A percentile compares a stretch with the other conserved stretches of the same genome.
phyloP scores from a whole-genome alignment of 176 grass and related monocot genomes.

The Oryza officinalis region DNA sequence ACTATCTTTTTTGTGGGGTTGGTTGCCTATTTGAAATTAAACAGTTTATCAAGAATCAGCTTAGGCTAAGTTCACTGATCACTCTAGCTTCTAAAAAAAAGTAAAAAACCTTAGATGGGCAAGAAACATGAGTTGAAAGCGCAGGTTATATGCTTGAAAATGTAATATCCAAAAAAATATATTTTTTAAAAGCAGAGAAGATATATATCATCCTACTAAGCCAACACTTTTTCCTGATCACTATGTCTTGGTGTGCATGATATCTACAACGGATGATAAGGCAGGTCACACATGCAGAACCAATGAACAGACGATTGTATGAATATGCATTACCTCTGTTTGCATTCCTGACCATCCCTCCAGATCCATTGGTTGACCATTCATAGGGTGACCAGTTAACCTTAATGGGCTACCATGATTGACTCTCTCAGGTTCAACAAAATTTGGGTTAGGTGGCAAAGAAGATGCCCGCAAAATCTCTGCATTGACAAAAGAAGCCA shows the following conservation, averaged over 20 bases:
- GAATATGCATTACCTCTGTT: slow-evolving; percentile 61
- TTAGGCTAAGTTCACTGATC: neutral
- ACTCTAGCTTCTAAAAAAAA: neutral
- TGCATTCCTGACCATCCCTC: slow-evolving; percentile 77
- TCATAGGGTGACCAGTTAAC: slow-evolving; percentile 56
- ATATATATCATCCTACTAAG: neutral
- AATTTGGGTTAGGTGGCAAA: slow-evolving; percentile 73
- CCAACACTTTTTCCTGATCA: neutral
- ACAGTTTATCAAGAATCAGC: neutral
- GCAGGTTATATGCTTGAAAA: neutral
- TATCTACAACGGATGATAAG: slow-evolving; percentile 14
- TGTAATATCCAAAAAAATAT: neutral
- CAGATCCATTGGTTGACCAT: slow-evolving; percentile 82
- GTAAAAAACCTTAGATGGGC: neutral
- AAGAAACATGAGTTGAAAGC: neutral
- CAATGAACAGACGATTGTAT: slow-evolving; percentile 25
- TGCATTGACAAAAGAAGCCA: slow-evolving; percentile 56
- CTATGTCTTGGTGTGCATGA: neutral
- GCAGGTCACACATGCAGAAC: slow-evolving; percentile 11
- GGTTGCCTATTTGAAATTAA: slow-evolving; percentile 11
- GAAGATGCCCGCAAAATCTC: slow-evolving; percentile 87
- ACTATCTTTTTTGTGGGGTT: neutral
- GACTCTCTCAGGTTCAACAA: slow-evolving; percentile 77
- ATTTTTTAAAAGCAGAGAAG: neutral
- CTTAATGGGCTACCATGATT: slow-evolving; percentile 76